phyloP scores from a whole-genome alignment of 2,329 filamentous ascomycete genomes.

The Hysterium pulicare region DNA sequence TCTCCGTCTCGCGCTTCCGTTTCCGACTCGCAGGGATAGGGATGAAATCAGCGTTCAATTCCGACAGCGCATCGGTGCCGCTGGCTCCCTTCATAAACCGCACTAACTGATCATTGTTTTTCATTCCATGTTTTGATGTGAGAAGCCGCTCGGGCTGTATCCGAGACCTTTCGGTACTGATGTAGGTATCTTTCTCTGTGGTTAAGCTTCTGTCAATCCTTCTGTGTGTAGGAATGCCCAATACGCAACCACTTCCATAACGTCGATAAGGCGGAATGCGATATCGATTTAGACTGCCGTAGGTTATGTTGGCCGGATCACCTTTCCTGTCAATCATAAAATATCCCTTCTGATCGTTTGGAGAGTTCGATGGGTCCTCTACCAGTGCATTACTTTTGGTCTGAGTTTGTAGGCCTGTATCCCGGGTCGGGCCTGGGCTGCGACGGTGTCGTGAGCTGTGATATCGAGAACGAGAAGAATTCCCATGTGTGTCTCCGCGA shows the following conservation, averaged over 20 bases:
- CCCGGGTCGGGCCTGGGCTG: too few species aligned
- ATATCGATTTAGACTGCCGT: conserved; percentile 70
- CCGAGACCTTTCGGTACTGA: conserved; percentile 30
- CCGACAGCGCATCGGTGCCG: background rate
- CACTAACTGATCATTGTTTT: conserved; percentile 22
- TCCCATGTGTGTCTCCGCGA: background rate
- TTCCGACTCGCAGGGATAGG: conserved; percentile 18
- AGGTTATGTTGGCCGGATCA: conserved; percentile 70
- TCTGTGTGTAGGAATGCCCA: conserved; percentile 61
- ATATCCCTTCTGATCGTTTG: background rate
- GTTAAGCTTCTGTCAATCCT: conserved; percentile 65
- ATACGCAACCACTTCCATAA: conserved; percentile 63
- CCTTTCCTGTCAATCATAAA: conserved; percentile 71
- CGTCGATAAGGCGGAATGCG: conserved; percentile 69
- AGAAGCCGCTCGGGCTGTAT: conserved; percentile 49
- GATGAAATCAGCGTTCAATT: conserved; percentile 27
- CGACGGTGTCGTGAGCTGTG: background rate
- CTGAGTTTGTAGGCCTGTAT: background rate
- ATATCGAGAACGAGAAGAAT: background rate
- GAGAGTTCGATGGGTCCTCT: background rate
- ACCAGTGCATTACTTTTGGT: background rate
- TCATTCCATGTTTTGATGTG: conserved; percentile 18
- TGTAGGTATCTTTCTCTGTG: conserved; percentile 46
- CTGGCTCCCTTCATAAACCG: conserved; percentile 22
- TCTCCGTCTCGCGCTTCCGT: conserved; percentile 15